These are phyloP conservation scores for Moesziomyces aphidis DNA, from an alignment of 1,284 basidiomycete species.

Conservation along the genomic window DNA sequence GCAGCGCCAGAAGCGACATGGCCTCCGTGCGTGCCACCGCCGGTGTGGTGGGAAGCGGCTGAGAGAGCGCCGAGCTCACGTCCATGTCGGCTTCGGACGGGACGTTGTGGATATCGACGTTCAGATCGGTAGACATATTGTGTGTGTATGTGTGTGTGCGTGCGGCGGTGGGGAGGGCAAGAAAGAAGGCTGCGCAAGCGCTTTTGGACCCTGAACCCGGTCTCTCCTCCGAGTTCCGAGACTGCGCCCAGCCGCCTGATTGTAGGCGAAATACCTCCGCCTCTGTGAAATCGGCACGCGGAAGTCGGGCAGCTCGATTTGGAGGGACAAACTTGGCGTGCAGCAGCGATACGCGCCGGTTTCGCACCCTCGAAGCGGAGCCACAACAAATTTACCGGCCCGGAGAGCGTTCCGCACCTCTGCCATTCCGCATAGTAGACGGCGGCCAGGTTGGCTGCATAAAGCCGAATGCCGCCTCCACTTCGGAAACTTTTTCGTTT, in stretches of 20 bases:
- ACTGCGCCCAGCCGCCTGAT: no score
- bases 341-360: not conserved
- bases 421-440: no score
- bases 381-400: no score
- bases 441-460: no score
- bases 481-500: no score
- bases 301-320: no score
- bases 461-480: no score
- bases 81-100: conserved; percentile 16
- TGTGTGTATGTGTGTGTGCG: not conserved
- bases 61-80: conserved; percentile 18
- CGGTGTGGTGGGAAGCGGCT: conserved; percentile 26
- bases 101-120: conserved; percentile 36
- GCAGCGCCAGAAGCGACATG: conserved; percentile 23
- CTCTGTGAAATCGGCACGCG: no score
- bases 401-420: not conserved
- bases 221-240: no score
- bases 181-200: not conserved
- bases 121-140: conserved; percentile 33
- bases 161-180: no score
- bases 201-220: not conserved
- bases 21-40: conserved; percentile 30
- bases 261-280: no score
- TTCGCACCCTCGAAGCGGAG: no score
- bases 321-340: not conserved